Base-by-base conservation (phyloP, 2,329 filamentous ascomycete genomes). In the Exophiala oligosperma region DNA sequence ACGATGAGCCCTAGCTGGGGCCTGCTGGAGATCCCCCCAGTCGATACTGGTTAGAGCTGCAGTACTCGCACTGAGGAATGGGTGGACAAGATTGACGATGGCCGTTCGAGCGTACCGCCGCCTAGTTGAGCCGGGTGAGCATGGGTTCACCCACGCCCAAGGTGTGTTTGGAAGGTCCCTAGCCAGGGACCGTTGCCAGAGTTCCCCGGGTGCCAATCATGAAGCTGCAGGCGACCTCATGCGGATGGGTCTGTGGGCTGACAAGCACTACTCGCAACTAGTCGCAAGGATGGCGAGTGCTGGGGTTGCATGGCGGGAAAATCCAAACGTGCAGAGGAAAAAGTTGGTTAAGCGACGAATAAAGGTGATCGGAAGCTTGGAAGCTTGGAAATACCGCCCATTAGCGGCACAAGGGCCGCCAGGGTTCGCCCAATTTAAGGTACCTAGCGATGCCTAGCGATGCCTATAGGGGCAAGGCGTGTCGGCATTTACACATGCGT, bases 401-500 rank as follows among this genome's bases (percentile, higher is more conserved):
- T 35, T 35, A 35, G 32, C 32, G 32, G 32, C 32, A 35, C 32
- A 35, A 35, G 32, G 32, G 32, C 12, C 23, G 12, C 41, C 43
- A 24, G 21, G 21, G 43, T 23, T 41, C 9, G 6, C 32, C 32
- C 32, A 35, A 6, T 11, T 35, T 35, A 35, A 11, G 32, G 8
- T 35, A 9, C 32, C 32, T 35, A 35, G 32, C 32, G 32, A 35
- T 9, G 11, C 32, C 32, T 35, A 9, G 32, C 46, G 24, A 48
- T 48, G 23, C 46, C 46, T 29, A n/a, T 26, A 48, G 8, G 26
- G 24, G 46, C 23, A n/a, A 28, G 28, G 46, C 46, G 46, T 17
- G n/a, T 57, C 55, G 55, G 55, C 29, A 24, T 21, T 57, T 53
- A 47, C 43, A 40, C 32, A 35, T 29, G 17, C 49, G 49, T 53